A percentile compares a stretch with the other conserved stretches of the same genome.
These are phyloP conservation scores for Pythium apleroticum DNA, from an alignment of 352 stramenopile genomes.

Conservation along the genomic window DNA sequence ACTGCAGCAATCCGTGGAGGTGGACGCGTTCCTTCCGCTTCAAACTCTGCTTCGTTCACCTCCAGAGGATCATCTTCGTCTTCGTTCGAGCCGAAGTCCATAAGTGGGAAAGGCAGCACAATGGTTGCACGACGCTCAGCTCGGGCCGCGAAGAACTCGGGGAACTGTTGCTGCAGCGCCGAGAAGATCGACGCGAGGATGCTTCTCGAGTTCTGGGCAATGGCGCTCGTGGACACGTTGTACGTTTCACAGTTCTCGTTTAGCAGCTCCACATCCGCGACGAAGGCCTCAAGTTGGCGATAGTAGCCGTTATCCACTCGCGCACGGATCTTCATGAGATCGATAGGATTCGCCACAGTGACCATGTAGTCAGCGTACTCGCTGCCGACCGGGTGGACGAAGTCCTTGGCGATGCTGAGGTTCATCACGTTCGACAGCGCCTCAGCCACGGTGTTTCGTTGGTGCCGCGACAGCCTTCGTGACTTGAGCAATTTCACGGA, in stretches of 20 bases:
- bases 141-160: constrained; percentile 29
- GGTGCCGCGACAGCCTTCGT: constrained; percentile 45
- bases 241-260: constrained; percentile 82
- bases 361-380: constrained; percentile 80
- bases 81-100: constrained; percentile 48
- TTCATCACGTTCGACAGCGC: constrained; percentile 64
- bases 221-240: constrained; percentile 78
- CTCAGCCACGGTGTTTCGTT: constrained; percentile 49
- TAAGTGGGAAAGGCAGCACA: constrained; percentile 47
- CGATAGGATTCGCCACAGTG: constrained; percentile 82
- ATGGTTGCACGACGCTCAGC: constrained; percentile 26
- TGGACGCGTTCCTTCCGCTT: constrained; percentile 7
- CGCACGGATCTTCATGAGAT: constrained; percentile 76
- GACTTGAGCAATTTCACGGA: constrained; percentile 50
- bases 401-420: constrained; percentile 72
- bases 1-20: background rate
- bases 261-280: constrained; percentile 75
- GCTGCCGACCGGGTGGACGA: constrained; percentile 75
- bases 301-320: constrained; percentile 73
- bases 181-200: constrained; percentile 61
- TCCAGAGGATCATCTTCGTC: constrained; percentile 28
- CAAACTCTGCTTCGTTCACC: constrained; percentile 16
- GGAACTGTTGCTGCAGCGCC: constrained; percentile 63
- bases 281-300: constrained; percentile 80
- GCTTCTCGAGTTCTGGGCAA: constrained; percentile 80